These are phyloP conservation scores for Juncus inflexus DNA, from an alignment of 176 grass and related monocot genomes.

Conservation along the genomic window DNA sequence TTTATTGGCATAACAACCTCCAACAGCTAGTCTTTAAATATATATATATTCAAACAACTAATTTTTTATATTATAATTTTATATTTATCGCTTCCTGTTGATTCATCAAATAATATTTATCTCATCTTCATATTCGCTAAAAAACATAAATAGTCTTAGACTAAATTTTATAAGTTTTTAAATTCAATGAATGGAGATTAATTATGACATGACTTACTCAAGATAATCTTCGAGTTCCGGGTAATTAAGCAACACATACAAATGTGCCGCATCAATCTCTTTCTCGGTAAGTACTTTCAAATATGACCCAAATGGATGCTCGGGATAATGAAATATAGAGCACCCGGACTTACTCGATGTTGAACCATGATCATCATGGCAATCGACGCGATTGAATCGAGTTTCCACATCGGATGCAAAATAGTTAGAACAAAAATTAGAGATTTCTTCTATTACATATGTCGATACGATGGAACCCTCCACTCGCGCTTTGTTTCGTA, in stretches of 20 bases:
- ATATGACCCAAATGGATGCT: not conserved
- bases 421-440: conserved; percentile 18
- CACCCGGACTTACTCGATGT: not conserved
- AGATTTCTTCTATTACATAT: conserved; percentile 22
- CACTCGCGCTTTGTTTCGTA: conserved; percentile 12
- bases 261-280: conserved; percentile 6
- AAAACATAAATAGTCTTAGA: no score
- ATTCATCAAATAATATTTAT: no score
- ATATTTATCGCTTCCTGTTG: no score
- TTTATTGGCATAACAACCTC: no score
- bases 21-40: no score
- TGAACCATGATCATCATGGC: conserved; percentile 18
- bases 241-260: conserved; percentile 28
- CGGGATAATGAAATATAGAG: not conserved
- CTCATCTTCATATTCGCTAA: not conserved
- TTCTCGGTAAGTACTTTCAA: not conserved
- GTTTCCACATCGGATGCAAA: conserved; percentile 3
- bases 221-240: conserved; percentile 14
- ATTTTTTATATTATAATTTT: no score
- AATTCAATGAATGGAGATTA: no score
- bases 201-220: conserved; percentile 4
- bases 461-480: conserved; percentile 20
- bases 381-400: not conserved
- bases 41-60: no score
- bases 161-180: no score